Evolutionary conservation across 1,284 basidiomycete genomes (phyloP), one percentile per base, ranked within the genome.

Genomic region (Trichosporon faecale): DNA sequence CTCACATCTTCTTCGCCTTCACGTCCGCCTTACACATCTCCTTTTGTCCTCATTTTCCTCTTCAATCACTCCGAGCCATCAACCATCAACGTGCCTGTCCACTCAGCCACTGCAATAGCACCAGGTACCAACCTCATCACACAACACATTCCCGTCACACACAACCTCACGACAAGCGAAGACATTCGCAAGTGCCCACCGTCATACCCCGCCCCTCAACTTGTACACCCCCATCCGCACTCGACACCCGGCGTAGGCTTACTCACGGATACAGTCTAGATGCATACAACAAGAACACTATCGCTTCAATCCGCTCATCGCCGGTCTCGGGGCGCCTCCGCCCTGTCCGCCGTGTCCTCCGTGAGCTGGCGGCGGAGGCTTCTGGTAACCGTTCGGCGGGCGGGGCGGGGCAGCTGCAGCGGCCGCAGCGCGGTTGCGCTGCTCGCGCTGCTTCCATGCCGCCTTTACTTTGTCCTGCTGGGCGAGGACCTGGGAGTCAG

Each of bases 401-500:
- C 72, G 27, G 52, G 71, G 57, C 11, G 69, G 71, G 18, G 66
- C 35, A 37, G 35, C 35, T 11, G 57, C 64, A 49, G 64, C 57
- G 57, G 57, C 57, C 27, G 27, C 27, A 8, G 21, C 57, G 68
- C 25, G 63, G 49, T 40, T 37, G 33, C 70, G 76, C 76, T 61
- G 27, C 74, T 70, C 71, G 33, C 82, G 71, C 14, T 74, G 70
- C 68, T 84, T 83, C 80, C 81, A 83, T 2, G 79, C 78, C 9
- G 76, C 64, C 21, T 79, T 71, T n/a, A 83, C 82, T 3, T 75
- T 67, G 21, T 80, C 78, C 55, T 75, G 74, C 3, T 76, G 74
- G 2, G 77, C 66, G 2, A 82, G 68, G 3, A 94, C 93, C 73
- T 86, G 86, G 35, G 92, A 89, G 91, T 91, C 78, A 55, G 29